Base-by-base conservation (phyloP, 2,329 filamentous ascomycete genomes). In the Colletotrichum costaricense region DNA sequence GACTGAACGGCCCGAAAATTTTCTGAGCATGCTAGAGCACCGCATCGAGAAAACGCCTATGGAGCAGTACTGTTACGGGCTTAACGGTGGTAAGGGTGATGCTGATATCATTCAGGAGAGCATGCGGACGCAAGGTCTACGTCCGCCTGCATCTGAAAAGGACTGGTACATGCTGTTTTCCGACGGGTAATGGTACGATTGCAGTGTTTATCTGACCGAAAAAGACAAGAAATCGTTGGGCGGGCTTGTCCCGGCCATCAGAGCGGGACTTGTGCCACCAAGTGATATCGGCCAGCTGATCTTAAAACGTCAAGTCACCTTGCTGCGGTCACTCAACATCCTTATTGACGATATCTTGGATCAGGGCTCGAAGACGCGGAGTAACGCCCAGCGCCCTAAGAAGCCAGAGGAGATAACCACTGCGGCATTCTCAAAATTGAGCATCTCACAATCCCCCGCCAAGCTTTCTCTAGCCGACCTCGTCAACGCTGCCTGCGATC, bases 321-420 rank as follows among this genome's bases (percentile, higher is more conserved):
- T 86, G 0, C 54, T 87, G 0, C 81, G 83, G 60, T 12, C 19
- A 6, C 82, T 88, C 35, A 84, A 82, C 68, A 79, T 85, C n/a
- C 75, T 86, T 1, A 77, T 88, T 5, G 83, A 84, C 1, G 80
- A 84, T 52, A 84, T 88, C 35, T 78, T 88, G 1, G 80, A 85
- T 0, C 72, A 78, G 49, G 82, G 81, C 4, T 84, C 83, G 0
- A 77, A 77, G 3, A 78, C 76, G 1, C 79, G 80, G 30, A 74
- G 69, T 14, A 67, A 76, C 30, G 76, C 72, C 78, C 4, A 46
- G n/a, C 22, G 8, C 8, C 30, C 22, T 0, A 82, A 83, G 63
- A 83, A 81, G 54, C 60, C 78, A 9, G 75, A 78, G 14, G 78
- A 82, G 4, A 77, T 76, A 1, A 77, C 78, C 2, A 64, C 76